phyloP scores from a whole-genome alignment of 441 rosid genomes.

The Cnidoscolus chayamansa region DNA sequence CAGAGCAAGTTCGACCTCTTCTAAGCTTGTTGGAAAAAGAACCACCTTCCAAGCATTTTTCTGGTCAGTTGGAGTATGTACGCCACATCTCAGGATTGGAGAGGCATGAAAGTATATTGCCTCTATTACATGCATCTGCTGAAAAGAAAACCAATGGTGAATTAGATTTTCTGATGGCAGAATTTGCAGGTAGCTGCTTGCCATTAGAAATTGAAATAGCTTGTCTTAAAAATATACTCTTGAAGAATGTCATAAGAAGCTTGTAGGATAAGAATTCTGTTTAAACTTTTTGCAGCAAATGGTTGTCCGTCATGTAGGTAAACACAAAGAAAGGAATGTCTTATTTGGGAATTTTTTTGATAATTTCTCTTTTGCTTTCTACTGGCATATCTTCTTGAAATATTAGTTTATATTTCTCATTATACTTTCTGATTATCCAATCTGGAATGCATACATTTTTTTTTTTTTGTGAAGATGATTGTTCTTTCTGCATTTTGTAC shows the following conservation, averaged over 20 bases:
- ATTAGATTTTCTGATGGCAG: slow-evolving; percentile 83
- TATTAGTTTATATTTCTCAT: neutral
- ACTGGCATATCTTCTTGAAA: neutral
- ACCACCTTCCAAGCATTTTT: slow-evolving; percentile 80
- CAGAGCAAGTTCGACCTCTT: slow-evolving; percentile 93
- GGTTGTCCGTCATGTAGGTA: neutral
- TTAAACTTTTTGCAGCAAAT: neutral
- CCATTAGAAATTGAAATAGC: neutral
- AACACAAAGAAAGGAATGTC: neutral
- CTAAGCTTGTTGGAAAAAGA: slow-evolving; percentile 97
- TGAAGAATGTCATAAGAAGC: neutral
- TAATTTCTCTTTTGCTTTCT: neutral
- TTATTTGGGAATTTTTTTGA: neutral
- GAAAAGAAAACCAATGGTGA: slow-evolving; percentile 88
- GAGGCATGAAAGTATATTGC: slow-evolving; percentile 82
- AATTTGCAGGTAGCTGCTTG: slow-evolving; percentile 67
- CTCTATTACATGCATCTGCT: slow-evolving; percentile 71
- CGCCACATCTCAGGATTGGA: slow-evolving; percentile 76
- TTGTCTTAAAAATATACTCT: neutral
- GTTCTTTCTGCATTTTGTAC: slow-evolving; percentile 28
- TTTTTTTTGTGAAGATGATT: neutral
- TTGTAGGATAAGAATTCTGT: neutral
- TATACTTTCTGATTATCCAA: slow-evolving; percentile 1
- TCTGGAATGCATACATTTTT: neutral
- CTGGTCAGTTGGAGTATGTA: slow-evolving; percentile 88